Percentiles rank a stretch among this genome's conserved stretches.
Conservation (phyloP, 495 filamentous ascomycete genomes). For the Stereocaulon alpinum region DNA sequence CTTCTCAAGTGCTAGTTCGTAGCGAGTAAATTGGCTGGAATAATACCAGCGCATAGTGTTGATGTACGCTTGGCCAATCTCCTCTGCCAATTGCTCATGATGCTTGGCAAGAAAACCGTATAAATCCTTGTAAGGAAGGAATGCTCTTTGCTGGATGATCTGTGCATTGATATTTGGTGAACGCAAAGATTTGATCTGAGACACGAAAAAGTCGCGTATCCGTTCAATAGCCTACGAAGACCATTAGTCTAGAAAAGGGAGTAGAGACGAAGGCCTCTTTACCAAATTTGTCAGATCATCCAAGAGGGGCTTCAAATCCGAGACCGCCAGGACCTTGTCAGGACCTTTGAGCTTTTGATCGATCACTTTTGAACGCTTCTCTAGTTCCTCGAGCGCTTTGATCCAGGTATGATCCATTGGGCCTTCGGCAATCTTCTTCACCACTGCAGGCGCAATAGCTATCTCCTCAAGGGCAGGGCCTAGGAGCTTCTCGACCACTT, state of each 20-base stretch:
- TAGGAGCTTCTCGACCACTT: constrained; percentile 75
- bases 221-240: constrained; percentile 68
- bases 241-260: constrained; percentile 14
- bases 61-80: constrained; percentile 88
- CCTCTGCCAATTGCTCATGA: constrained; percentile 66
- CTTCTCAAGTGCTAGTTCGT: constrained; percentile 71
- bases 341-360: constrained; percentile 52
- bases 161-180: constrained; percentile 95
- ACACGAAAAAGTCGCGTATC: constrained; percentile 86
- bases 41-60: constrained; percentile 99
- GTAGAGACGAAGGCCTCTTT: constrained; percentile 11
- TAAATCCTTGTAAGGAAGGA: constrained; percentile 77
- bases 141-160: constrained; percentile 82
- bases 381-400: constrained; percentile 72
- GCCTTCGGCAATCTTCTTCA: constrained; percentile 75
- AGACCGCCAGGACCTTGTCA: constrained; percentile 57
- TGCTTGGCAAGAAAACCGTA: constrained; percentile 73
- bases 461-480: constrained; percentile 89
- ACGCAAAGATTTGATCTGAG: constrained; percentile 83
- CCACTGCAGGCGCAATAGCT: constrained; percentile 69
- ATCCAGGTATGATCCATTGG: constrained; percentile 87
- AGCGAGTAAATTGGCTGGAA: constrained; percentile 79
- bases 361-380: constrained; percentile 61
- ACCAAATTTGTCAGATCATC: constrained; percentile 76
- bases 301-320: constrained; percentile 77